A percentile compares a stretch with the other conserved stretches of the same genome.
phyloP scores from a whole-genome alignment of 345 rosid genomes.

The Orychophragmus violaceus region DNA sequence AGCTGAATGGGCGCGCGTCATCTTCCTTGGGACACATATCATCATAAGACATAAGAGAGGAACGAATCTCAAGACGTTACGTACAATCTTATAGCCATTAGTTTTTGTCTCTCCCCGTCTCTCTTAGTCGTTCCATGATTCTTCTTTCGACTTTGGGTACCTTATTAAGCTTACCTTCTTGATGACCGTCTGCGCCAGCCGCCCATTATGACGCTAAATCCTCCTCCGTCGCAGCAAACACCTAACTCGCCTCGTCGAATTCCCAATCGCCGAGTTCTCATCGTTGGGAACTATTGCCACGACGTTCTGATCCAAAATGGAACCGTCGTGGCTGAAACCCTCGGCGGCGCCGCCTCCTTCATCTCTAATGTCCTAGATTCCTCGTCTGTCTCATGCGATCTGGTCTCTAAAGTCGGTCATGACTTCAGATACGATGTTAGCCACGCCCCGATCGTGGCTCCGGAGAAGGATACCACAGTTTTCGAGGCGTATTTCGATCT shows the following conservation, averaged over 20 bases:
- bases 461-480: conserved; percentile 52
- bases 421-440: conserved; percentile 57
- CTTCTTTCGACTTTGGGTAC: background rate
- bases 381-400: conserved; percentile 44
- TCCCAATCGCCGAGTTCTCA: conserved; percentile 43
- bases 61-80: conserved; percentile 30
- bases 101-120: background rate
- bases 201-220: conserved; percentile 20
- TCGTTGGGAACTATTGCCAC: conserved; percentile 92
- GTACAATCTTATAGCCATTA: background rate
- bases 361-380: conserved; percentile 57
- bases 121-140: background rate
- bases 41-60: conserved; percentile 9
- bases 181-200: conserved; percentile 25
- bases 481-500: conserved; percentile 77
- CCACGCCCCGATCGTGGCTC: conserved; percentile 39
- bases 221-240: conserved; percentile 15
- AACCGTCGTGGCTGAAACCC: conserved; percentile 59
- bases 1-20: conserved; percentile 15
- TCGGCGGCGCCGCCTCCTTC: conserved; percentile 96
- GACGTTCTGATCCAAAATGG: conserved; percentile 65
- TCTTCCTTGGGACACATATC: conserved; percentile 20
- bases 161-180: background rate
- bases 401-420: conserved; percentile 64
- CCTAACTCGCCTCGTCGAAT: conserved; percentile 8